Base-by-base conservation (phyloP, 2,329 filamentous ascomycete species). In the Daldinia eschscholtzii region DNA sequence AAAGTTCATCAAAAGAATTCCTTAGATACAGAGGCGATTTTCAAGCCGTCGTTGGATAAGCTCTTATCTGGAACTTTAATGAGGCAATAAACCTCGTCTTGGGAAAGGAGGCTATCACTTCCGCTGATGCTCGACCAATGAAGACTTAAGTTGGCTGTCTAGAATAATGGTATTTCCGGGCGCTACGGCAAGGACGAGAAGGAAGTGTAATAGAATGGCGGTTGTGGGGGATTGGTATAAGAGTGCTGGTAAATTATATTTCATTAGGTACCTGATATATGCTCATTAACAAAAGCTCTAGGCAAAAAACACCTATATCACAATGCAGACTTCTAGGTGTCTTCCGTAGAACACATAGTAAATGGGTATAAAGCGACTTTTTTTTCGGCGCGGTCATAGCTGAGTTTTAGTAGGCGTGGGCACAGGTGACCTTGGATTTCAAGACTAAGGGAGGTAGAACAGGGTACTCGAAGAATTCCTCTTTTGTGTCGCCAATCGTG, bases 391-490 rank as follows among this genome's bases (percentile, higher is more conserved):
- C 13, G 33, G 20, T 2, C 28, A 46, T 30, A 37, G 7, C 28
- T 35, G 53, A 15, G 52, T 41, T 30, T 15, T 57, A 33, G 4
- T 52, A 66, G 23, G 60, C 52, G 48, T 28, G 59, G 50, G 58
- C 23, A 61, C 48, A 61, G 30, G 61, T 52, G n/a, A 72, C 66
- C 61, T 76, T 78, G 13, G 72, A 72, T 63, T 77, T 78, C 55
- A 77, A 61, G 7, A 76, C 73, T n/a, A 78, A 61, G 6, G 73
- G 73, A 9, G 77, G 77, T 37, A 75, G 58, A 60, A 61, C 57
- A 2, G 73, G 70, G 23, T 73, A 67, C 35, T 74, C 75, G 48
- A 58, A 58, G n/a, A 67, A 37, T 6, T 72, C 65, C n/a, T 73
- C 64, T 12, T 72, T 65, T 6, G 71, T 70, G 10, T 72, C 71